Conservation (phyloP, 1,139 yeast species). For the Torulaspora pretoriensis region DNA sequence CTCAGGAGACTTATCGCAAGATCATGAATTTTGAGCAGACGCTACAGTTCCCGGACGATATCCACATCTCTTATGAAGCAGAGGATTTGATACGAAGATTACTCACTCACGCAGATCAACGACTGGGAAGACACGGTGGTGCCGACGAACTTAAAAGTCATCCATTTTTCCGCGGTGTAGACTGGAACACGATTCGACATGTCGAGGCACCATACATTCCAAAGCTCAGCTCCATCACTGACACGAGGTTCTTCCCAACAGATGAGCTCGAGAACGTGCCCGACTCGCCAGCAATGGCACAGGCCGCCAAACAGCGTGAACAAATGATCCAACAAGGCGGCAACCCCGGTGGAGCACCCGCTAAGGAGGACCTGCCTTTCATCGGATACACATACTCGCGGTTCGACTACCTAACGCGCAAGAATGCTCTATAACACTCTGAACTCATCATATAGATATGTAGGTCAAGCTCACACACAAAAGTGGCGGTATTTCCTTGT, state of each 20-base stretch:
- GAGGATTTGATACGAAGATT: conserved; percentile 86
- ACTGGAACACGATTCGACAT: conserved; percentile 88
- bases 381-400: conserved; percentile 95
- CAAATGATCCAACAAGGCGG: conserved; percentile 38
- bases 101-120: conserved; percentile 75
- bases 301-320: conserved; percentile 58
- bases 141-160: conserved; percentile 90
- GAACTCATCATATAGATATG: too few species aligned
- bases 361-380: conserved; percentile 85
- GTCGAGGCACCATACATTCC: conserved; percentile 96
- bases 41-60: conserved; percentile 89
- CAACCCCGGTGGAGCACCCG: conserved; percentile 29
- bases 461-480: too few species aligned
- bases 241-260: conserved; percentile 95
- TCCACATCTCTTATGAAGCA: conserved; percentile 88
- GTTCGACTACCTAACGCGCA: conserved; percentile 84
- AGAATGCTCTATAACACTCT: conserved; percentile 59
- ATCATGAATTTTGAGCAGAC: conserved; percentile 95
- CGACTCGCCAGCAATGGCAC: conserved; percentile 79
- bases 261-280: conserved; percentile 96
- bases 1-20: conserved; percentile 96
- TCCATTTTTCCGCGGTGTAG: conserved; percentile 94
- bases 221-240: conserved; percentile 79
- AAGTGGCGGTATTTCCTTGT: too few species aligned
- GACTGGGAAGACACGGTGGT: conserved; percentile 89